phyloP scores from a whole-genome alignment of 2,329 filamentous ascomycete genomes.

The Monosporascus sp. region DNA sequence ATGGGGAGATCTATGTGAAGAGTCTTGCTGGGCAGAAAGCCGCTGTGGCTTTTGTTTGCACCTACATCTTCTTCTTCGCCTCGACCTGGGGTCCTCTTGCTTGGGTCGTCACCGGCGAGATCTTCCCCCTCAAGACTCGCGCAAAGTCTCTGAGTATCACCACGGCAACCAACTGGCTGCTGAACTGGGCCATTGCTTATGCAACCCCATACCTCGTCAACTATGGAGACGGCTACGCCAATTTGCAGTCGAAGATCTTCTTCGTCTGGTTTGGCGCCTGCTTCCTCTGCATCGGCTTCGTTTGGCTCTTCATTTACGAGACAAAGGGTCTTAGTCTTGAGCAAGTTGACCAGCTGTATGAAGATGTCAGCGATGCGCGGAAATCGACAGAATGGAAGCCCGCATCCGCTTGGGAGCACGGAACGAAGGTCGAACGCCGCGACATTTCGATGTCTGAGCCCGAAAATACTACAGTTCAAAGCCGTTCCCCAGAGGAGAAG shows the following conservation, averaged over 20 bases:
- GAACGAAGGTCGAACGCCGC: too few relatives aligned
- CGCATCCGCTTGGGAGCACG: constrained; percentile 54
- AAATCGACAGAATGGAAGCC: constrained; percentile 41
- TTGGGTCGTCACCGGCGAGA: constrained; percentile 64
- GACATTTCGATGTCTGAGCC: too few relatives aligned
- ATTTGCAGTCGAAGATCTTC: too few relatives aligned
- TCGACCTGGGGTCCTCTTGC: constrained; percentile 64
- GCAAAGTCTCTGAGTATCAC: constrained; percentile 50
- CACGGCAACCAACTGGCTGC: constrained; percentile 52
- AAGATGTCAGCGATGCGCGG: too few relatives aligned
- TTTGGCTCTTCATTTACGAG: constrained; percentile 68
- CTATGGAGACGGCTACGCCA: constrained; percentile 51
- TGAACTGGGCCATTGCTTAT: constrained; percentile 44
- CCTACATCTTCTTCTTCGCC: constrained; percentile 71
- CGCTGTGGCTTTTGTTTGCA: constrained; percentile 51
- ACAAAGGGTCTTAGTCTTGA: constrained; percentile 61
- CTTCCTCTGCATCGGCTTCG: constrained; percentile 50
- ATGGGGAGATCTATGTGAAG: too few relatives aligned
- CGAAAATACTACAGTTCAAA: too few relatives aligned
- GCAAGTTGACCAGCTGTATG: constrained; percentile 66
- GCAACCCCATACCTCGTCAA: constrained; percentile 45
- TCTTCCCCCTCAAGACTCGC: constrained; percentile 54
- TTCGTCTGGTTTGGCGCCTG: constrained; percentile 63
- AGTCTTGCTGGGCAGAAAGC: too few relatives aligned
- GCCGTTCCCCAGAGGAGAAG: too few relatives aligned